A percentile compares a stretch with the other conserved stretches of the same genome.
Conservation (phyloP, 495 filamentous ascomycete genomes). For the Neurospora sublineolata region DNA sequence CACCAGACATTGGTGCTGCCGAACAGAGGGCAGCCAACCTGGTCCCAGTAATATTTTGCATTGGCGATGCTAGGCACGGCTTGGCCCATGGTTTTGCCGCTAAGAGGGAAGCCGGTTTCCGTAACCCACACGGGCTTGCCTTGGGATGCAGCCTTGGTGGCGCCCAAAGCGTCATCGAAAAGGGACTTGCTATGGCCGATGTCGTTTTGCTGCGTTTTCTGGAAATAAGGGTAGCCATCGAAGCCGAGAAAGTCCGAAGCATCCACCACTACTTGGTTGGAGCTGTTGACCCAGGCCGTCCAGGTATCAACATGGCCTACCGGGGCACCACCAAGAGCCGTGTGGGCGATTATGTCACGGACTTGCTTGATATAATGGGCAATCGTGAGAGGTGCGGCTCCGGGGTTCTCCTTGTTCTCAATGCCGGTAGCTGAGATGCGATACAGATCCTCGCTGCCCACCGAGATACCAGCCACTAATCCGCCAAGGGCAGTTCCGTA, state of each 20-base stretch:
- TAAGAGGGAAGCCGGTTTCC: slow-evolving; percentile 80
- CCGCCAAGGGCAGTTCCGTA: slow-evolving; percentile 52
- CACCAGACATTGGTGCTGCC: slow-evolving; percentile 61
- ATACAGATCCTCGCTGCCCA: slow-evolving; percentile 87
- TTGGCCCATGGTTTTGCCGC: slow-evolving; percentile 45
- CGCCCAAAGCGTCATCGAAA: slow-evolving; percentile 50
- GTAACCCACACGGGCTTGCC: slow-evolving; percentile 78
- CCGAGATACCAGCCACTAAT: slow-evolving; percentile 73
- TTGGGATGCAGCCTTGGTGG: slow-evolving; percentile 44
- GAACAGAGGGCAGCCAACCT: slow-evolving; percentile 63
- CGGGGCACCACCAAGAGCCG: slow-evolving; percentile 39
- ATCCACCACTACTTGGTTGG: slow-evolving; percentile 60
- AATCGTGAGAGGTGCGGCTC: slow-evolving; percentile 46
- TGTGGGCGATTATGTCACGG: slow-evolving; percentile 45
- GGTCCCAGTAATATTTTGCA: slow-evolving; percentile 67
- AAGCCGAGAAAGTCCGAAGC: slow-evolving; percentile 67
- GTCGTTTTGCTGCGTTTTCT: slow-evolving; percentile 51
- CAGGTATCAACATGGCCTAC: slow-evolving; percentile 91
- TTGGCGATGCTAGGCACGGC: slow-evolving; percentile 57
- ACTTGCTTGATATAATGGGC: slow-evolving; percentile 56
- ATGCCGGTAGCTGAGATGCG: slow-evolving; percentile 51
- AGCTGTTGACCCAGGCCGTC: slow-evolving; percentile 68
- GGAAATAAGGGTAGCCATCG: slow-evolving; percentile 66
- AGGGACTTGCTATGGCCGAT: slow-evolving; percentile 49
- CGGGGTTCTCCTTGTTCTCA: slow-evolving; percentile 30